These are phyloP conservation scores for Venturiaceae sp. DNA, from an alignment of 2,329 filamentous ascomycete species.

Conservation along the genomic window DNA sequence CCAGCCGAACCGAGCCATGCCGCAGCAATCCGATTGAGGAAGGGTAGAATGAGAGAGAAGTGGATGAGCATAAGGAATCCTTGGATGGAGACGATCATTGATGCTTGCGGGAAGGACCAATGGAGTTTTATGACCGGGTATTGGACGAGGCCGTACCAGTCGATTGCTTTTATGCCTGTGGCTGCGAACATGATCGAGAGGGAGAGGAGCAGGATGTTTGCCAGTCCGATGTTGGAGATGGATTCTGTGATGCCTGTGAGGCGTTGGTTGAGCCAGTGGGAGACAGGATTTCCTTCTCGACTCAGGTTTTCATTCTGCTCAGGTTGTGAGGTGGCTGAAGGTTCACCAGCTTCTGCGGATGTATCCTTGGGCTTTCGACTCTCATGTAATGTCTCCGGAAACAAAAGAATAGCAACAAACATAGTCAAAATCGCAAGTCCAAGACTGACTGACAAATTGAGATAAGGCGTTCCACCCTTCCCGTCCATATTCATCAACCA, in stretches of 20 bases:
- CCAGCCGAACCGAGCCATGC: not conserved
- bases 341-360: not conserved
- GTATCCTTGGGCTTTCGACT: not conserved
- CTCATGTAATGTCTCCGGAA: constrained; percentile 3
- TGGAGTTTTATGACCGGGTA: constrained; percentile 9
- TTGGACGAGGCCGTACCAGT: constrained; percentile 9
- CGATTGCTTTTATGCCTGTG: constrained; percentile 9
- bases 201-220: constrained; percentile 4
- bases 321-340: not conserved
- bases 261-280: too few species aligned
- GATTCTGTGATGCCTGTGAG: not conserved
- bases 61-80: constrained; percentile 8
- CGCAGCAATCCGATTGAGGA: not conserved
- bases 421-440: not conserved
- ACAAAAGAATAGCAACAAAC: constrained; percentile 1
- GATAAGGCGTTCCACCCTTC: constrained; percentile 7
- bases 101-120: constrained; percentile 9
- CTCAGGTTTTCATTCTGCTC: not conserved
- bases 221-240: constrained; percentile 3
- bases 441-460: constrained; percentile 8
- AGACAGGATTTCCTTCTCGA: not conserved
- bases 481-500: constrained; percentile 9
- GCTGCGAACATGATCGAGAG: constrained; percentile 6
- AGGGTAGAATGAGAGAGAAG: constrained; percentile 5
- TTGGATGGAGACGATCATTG: constrained; percentile 2